These are phyloP conservation scores for Lachancea dasiensis DNA, from an alignment of 805 yeast genomes.

Conservation along the genomic window DNA sequence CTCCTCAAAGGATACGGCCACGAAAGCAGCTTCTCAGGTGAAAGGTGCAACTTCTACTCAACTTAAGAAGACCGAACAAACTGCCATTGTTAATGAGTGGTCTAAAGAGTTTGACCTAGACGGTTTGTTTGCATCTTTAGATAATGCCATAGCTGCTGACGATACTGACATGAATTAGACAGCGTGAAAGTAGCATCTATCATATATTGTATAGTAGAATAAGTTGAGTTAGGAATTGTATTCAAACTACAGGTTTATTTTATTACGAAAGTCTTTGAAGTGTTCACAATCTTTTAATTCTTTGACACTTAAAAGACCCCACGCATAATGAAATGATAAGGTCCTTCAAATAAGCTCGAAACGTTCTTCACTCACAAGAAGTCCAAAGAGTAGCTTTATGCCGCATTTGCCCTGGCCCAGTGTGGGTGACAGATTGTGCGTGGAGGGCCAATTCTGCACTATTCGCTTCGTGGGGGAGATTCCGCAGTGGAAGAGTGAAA, in stretches of 20 bases:
- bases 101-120: slow-evolving; percentile 91
- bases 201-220: slow-evolving; percentile 8
- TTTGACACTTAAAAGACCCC: no score
- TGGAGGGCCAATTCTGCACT: slow-evolving; percentile 51
- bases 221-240: no score
- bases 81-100: slow-evolving; percentile 84
- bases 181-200: slow-evolving; percentile 4
- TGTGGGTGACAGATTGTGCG: slow-evolving; percentile 32
- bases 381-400: no score
- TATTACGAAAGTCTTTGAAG: no score
- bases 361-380: no score
- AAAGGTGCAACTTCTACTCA: slow-evolving; percentile 33
- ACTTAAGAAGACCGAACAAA: slow-evolving; percentile 47
- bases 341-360: no score
- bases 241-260: no score
- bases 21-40: slow-evolving; percentile 30
- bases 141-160: slow-evolving; percentile 26
- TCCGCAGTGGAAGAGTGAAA: slow-evolving; percentile 52
- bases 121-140: slow-evolving; percentile 52
- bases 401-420: no score
- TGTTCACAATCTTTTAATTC: no score
- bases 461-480: slow-evolving; percentile 55
- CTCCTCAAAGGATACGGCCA: slow-evolving; percentile 37
- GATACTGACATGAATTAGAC: slow-evolving; percentile 11
- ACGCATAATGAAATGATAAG: no score